These are phyloP conservation scores for Aristolochia fimbriata DNA, from an alignment of 164 flowering plant species.

Conservation along the genomic window DNA sequence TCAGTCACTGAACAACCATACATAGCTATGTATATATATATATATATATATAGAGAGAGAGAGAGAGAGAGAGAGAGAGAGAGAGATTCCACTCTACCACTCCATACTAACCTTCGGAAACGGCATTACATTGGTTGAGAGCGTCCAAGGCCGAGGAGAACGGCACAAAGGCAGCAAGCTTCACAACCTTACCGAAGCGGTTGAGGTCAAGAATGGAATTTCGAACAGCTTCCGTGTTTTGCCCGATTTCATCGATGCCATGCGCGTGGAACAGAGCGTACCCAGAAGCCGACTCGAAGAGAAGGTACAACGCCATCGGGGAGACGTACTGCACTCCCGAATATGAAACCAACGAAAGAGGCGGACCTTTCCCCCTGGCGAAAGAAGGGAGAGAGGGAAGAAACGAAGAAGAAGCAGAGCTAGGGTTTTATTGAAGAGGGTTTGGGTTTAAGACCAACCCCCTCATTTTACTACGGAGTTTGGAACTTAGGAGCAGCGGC, in stretches of 20 bases:
- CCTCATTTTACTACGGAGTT: too few relatives aligned
- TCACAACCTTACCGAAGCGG: slow-evolving; percentile 83
- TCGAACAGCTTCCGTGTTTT: slow-evolving; percentile 78
- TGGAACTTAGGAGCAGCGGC: too few relatives aligned
- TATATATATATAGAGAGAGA: too few relatives aligned
- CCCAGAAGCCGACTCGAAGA: slow-evolving; percentile 2
- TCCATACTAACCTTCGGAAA: slow-evolving; percentile 64
- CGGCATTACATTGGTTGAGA: slow-evolving; percentile 74
- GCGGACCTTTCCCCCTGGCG: too few relatives aligned
- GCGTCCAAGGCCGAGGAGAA: slow-evolving; percentile 86
- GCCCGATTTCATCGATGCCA: slow-evolving; percentile 85
- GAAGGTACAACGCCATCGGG: not conserved
- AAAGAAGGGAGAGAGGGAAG: not conserved
- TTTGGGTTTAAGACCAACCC: not conserved
- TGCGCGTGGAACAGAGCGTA: slow-evolving; percentile 37
- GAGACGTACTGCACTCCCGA: too few relatives aligned
- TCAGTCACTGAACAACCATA: too few relatives aligned
- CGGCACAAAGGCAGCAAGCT: slow-evolving; percentile 66
- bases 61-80: too few relatives aligned
- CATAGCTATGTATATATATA: too few relatives aligned
- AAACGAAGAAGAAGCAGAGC: not conserved
- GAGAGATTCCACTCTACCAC: too few relatives aligned
- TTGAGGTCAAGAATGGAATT: slow-evolving; percentile 63
- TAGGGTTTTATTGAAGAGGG: not conserved
- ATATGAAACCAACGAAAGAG: too few relatives aligned